Evolutionary conservation across 2,329 filamentous ascomycete genomes (phyloP).

Genomic region (Rutstroemia sydowiana): DNA sequence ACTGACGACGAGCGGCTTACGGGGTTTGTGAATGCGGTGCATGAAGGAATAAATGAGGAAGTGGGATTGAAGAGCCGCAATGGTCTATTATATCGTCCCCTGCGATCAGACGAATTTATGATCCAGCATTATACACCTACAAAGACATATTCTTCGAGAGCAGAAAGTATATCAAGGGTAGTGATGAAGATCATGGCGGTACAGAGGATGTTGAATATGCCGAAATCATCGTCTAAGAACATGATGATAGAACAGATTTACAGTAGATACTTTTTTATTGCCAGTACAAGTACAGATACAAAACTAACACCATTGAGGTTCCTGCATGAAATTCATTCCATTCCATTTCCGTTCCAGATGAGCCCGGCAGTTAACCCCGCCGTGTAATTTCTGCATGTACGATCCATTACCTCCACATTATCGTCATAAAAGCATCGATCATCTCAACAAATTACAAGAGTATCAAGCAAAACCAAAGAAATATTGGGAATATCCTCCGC

Average conservation of each 20-base stretch:
- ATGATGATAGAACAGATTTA: not conserved
- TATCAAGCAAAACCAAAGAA: conserved; percentile 14
- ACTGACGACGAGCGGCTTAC: no score
- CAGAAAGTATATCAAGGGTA: no score
- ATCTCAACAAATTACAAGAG: conserved; percentile 1
- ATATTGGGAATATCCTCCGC: conserved; percentile 24
- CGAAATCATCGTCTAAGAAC: no score
- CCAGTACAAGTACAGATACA: not conserved
- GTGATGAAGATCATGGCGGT: no score
- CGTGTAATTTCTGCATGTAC: not conserved
- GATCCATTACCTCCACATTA: conserved; percentile 10
- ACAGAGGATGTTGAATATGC: no score
- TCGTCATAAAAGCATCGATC: conserved; percentile 2
- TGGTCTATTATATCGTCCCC: no score
- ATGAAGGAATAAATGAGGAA: no score
- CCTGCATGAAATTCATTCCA: conserved; percentile 6
- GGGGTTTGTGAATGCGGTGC: no score
- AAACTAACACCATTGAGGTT: not conserved
- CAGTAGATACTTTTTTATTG: not conserved
- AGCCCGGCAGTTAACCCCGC: not conserved
- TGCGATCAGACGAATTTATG: no score
- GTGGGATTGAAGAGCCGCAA: no score
- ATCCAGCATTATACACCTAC: no score
- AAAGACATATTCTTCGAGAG: no score
- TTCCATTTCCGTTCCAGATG: not conserved